These are phyloP conservation scores for Incumbomyces lentus DNA, from an alignment of 2,329 filamentous ascomycete genomes.

Conservation along the genomic window DNA sequence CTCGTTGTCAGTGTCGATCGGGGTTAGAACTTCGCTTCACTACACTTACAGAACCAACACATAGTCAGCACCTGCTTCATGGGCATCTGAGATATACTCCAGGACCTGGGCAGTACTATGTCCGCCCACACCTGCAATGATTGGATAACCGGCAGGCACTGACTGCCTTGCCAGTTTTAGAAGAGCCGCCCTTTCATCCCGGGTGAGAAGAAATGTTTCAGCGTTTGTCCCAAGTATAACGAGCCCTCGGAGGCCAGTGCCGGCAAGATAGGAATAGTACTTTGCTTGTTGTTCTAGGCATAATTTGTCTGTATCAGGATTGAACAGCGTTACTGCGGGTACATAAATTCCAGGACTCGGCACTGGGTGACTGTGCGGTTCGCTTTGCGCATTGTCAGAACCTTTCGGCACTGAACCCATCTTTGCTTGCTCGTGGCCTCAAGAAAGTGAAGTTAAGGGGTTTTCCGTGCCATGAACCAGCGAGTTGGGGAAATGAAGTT, in stretches of 20 bases:
- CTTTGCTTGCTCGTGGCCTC: background rate
- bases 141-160: constrained; percentile 44
- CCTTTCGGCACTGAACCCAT: constrained; percentile 13
- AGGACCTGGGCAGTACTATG: constrained; percentile 56
- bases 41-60: constrained; percentile 42
- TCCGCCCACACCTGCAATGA: constrained; percentile 54
- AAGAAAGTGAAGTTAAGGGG: background rate
- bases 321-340: constrained; percentile 46
- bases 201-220: constrained; percentile 47
- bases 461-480: no score
- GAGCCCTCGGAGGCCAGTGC: constrained; percentile 41
- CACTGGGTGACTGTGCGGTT: constrained; percentile 13
- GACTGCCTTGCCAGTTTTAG: constrained; percentile 45
- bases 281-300: constrained; percentile 39
- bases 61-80: constrained; percentile 51
- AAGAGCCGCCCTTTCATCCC: constrained; percentile 49
- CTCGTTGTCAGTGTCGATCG: background rate
- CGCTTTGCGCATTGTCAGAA: background rate
- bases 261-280: constrained; percentile 44
- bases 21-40: constrained; percentile 31
- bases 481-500: no score
- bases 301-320: constrained; percentile 39
- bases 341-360: constrained; percentile 41
- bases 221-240: constrained; percentile 48
- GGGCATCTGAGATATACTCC: constrained; percentile 49